Evolutionary conservation across 164 flowering plant genomes (phyloP), one percentile per base, ranked within the genome.

Genomic region (Nymphaea colorata): DNA sequence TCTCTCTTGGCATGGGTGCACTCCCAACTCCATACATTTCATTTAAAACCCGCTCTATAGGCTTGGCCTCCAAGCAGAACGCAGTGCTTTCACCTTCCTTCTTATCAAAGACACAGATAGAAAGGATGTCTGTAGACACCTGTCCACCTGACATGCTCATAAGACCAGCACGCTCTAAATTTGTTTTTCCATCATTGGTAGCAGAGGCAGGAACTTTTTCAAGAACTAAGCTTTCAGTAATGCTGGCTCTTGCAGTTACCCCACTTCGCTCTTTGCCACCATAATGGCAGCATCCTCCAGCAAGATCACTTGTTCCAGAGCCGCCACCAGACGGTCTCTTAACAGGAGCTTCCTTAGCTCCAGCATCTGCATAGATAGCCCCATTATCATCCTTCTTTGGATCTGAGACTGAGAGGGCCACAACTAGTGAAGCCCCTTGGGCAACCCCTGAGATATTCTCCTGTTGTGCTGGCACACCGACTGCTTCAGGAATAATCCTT

Each of bases 401-500:
- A 8, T 73, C 68, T 16, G 79, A 75, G 18, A 83, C 65, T 59
- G 68, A 63, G 41, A 36, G 64, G 69, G 87, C 78, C 53, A 85
- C 78, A 44, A 84, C 88, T 65, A 74, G 71, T 41, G 78, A 68
- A 59, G 82, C 82, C 64, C 80, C 55, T 45, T 79, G 82, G 64
- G 72, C 53, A 44, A 70, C 78, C 67, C 77, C 74, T 25, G 84
- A 73, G 10, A 82, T 72, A 68, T 70, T 83, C 67, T 89, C 89
- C 66, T 81, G 85, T 71, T 80, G 86, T 69, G 69, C 64, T 44
- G 96, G 86, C 66, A 82, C 84, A 17, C 99, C 96, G 67, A 94
- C 92, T 61, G 99, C 90, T 81, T 94, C 98, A 3, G 99, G 99
- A 67, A 94, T 94, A 69, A 94, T 94, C 77, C 99, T 84, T 77